Evolutionary conservation across 306 rosid species (phyloP), one percentile per base, ranked within the genome.

Genomic region (Dalbergia cultrata): DNA sequence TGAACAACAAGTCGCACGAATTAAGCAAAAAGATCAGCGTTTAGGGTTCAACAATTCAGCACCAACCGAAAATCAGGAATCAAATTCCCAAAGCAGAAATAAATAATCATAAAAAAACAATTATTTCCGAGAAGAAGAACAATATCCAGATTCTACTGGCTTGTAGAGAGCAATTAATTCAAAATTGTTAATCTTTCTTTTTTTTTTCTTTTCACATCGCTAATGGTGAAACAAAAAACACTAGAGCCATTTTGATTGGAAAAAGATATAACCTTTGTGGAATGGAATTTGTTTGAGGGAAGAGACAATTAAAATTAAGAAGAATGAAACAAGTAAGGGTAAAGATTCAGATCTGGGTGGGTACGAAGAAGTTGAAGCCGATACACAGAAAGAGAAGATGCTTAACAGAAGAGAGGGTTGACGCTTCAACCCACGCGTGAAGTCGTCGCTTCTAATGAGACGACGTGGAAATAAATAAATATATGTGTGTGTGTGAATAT

Each of bases 31-130:
- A 7, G 13, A 8, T 44, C 12, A 7, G 47, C 50, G 13, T 44
- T 71, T 22, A n/a, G 66, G 68, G 60, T 44, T 41, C 64, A 14
- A 63, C 37, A 18, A 53, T 67, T 66, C 54, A 64, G 52, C 43
- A 70, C 9, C 7, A 57, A 65, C 53, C 8, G 5, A 45, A 18
- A 0, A 52, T 14, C 9, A 52, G 34, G 3, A 66, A 14, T 52
- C 7, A 14, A 52, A 52, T 52, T 52, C 8, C 58, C 56, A 14
- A 52, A 52, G 58, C 8, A 47, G 5, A 8, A 52, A 52, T 47
- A 4, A 9, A 9, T 0, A n/a, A 16, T 5, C 5, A 52, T 2
- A 52, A 1, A 52, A 14, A 21, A 8, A 7, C 22, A 17, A 45
- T 45, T 18, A 50, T 33, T 33, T 57, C 35, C 19, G 41, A 2